phyloP scores from a whole-genome alignment of 306 rosid genomes.

The cucumber (Cucumis sativus) region Cucumber_9930_V3 NC_026657.2:34825001-34825500 shows the following conservation, averaged over 20 bases:
- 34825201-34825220: slow-evolving; percentile 48
- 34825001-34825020: too few species aligned
- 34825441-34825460: background rate
- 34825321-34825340: slow-evolving; percentile 39
- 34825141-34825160: slow-evolving; percentile 24
- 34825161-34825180: slow-evolving; percentile 49
- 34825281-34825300: slow-evolving; percentile 70
- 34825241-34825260: slow-evolving; percentile 78
- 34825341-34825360: slow-evolving; percentile 77
- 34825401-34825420: background rate
- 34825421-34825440: background rate
- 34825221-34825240: slow-evolving; percentile 69
- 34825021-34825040: too few species aligned
- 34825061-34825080: too few species aligned
- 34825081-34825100: background rate
- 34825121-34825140: slow-evolving; percentile 12
- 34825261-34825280: slow-evolving; percentile 45
- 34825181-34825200: slow-evolving; percentile 54
- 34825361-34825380: slow-evolving; percentile 79
- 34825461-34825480: background rate
- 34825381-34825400: background rate
- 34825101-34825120: background rate
- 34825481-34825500: background rate
- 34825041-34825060: too few species aligned
- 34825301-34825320: slow-evolving; percentile 79